A percentile compares a stretch with the other conserved stretches of the same genome.
These are phyloP conservation scores for Vaccinium darrowii DNA, from an alignment of 148 eudicot genomes.

Conservation along the genomic window DNA sequence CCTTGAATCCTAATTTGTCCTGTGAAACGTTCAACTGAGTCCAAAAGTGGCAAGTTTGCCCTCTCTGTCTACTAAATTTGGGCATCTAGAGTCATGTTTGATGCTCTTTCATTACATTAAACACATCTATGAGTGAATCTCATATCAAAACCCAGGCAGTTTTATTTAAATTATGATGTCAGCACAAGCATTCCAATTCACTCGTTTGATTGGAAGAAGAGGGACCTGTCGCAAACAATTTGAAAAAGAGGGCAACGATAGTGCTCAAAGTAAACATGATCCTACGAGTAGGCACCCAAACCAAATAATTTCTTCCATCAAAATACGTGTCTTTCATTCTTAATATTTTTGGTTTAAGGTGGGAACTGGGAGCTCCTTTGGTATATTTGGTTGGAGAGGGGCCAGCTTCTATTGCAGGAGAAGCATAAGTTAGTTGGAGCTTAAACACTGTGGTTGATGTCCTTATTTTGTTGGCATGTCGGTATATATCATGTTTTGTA, in stretches of 20 bases:
- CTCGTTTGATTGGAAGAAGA: neutral
- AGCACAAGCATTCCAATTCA: neutral
- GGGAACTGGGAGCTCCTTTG: too few relatives aligned
- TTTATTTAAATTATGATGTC: neutral
- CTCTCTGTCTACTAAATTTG: neutral
- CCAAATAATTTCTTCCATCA: neutral
- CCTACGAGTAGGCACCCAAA: neutral
- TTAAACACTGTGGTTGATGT: neutral
- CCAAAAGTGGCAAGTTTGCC: neutral
- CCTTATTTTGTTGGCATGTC: neutral
- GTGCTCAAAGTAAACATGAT: neutral
- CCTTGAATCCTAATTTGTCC: neutral
- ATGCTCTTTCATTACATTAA: neutral
- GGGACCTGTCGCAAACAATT: neutral
- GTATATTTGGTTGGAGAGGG: neutral
- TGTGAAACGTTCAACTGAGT: neutral
- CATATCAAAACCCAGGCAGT: neutral
- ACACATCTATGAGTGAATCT: neutral
- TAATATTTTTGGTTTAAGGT: neutral
- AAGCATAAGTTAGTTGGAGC: neutral
- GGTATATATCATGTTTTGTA: neutral
- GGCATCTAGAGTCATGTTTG: neutral
- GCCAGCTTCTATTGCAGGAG: neutral
- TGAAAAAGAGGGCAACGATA: neutral
- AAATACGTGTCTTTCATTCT: neutral